Evolutionary conservation across 2,329 filamentous ascomycete genomes (phyloP).

Genomic region (Colletotrichum sp.): DNA sequence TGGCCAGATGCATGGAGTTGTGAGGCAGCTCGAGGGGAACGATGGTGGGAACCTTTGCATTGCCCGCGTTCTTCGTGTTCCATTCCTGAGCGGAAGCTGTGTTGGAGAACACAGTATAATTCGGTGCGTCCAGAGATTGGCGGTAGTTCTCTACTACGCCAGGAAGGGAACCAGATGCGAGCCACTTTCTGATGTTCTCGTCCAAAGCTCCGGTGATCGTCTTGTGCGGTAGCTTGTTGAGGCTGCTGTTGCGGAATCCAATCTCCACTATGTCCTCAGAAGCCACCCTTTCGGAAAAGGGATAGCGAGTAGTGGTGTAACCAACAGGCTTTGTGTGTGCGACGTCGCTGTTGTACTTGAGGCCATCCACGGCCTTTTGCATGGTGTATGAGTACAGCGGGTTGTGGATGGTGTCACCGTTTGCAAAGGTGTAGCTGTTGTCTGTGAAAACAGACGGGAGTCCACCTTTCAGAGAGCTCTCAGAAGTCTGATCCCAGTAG

Average conservation of each 20-base stretch:
- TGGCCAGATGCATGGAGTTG: slow-evolving; percentile 30
- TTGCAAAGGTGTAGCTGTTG: not conserved
- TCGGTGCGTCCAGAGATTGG: slow-evolving; percentile 30
- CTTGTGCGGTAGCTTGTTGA: not conserved
- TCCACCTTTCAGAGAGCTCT: not conserved
- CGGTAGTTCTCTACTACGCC: slow-evolving; percentile 13
- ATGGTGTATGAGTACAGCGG: slow-evolving; percentile 28
- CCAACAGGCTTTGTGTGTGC: slow-evolving; percentile 21
- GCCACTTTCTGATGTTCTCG: not conserved
- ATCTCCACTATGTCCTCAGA: not conserved
- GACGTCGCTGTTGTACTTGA: not conserved
- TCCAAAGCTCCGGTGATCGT: not conserved
- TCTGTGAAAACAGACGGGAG: not conserved
- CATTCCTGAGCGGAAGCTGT: slow-evolving; percentile 25
- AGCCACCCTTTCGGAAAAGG: slow-evolving; percentile 23
- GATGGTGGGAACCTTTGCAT: not conserved
- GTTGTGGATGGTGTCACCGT: slow-evolving; percentile 7
- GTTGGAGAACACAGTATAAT: slow-evolving; percentile 38
- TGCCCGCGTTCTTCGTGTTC: slow-evolving; percentile 14
- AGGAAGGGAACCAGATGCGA: not conserved
- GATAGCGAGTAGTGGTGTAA: slow-evolving; percentile 27
- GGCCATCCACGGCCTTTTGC: slow-evolving; percentile 14
- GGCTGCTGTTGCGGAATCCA: slow-evolving; percentile 10
- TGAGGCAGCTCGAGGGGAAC: slow-evolving; percentile 29
- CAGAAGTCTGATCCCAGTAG: slow-evolving; percentile 24